Conservation (phyloP, 441 rosid genomes). For the Adansonia gregorii region DNA sequence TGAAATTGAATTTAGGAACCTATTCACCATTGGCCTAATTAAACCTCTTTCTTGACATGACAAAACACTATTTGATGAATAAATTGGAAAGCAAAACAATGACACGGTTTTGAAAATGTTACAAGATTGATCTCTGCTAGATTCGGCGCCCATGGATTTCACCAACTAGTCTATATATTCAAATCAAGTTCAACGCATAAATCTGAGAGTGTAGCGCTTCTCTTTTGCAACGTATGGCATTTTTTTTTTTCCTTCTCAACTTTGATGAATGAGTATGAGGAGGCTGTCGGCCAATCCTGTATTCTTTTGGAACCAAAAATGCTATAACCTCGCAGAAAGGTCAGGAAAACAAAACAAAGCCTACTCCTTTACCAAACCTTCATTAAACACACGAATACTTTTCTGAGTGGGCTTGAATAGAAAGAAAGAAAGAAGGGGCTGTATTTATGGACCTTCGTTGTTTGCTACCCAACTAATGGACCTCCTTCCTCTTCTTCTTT, state of each 20-base stretch:
- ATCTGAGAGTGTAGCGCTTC: background rate
- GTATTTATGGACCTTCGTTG: background rate
- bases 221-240: background rate
- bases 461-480: background rate
- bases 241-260: background rate
- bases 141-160: background rate
- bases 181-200: background rate
- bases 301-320: background rate
- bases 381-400: background rate
- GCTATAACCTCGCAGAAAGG: background rate
- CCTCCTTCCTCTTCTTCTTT: background rate
- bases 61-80: background rate
- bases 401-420: background rate
- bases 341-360: slow-evolving; percentile 2
- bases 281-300: background rate
- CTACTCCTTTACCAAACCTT: background rate
- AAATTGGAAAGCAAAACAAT: background rate
- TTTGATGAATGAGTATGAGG: background rate
- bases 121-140: too few relatives aligned
- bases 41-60: background rate
- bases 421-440: background rate
- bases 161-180: background rate
- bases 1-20: background rate
- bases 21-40: background rate
- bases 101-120: too few relatives aligned